Percentiles rank a stretch among this genome's conserved stretches.
phyloP scores from a whole-genome alignment of 257 asterid genomes.

The Solanum paucissectum region DNA sequence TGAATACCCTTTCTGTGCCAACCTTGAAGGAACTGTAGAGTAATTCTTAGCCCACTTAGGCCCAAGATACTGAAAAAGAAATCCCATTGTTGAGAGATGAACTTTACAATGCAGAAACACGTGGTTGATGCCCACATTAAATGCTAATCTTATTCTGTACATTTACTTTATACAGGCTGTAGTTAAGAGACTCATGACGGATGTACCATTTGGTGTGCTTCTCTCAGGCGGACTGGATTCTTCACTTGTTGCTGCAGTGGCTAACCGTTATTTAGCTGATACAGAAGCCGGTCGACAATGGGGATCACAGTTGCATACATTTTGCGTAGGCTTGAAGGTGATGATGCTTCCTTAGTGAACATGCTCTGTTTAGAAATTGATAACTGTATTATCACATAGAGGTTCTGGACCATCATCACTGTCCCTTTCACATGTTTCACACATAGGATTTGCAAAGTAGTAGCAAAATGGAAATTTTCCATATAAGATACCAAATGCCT shows the following conservation, averaged over 20 bases:
- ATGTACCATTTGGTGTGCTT: constrained; percentile 99
- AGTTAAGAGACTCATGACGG: constrained; percentile 90
- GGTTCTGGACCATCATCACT: background rate
- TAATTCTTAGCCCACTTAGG: background rate
- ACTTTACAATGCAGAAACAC: background rate
- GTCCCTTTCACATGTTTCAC: background rate
- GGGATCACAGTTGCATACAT: constrained; percentile 84
- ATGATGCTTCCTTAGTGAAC: background rate
- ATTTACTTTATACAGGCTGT: constrained; percentile 56
- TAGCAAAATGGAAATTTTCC: background rate
- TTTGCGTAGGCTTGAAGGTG: constrained; percentile 90
- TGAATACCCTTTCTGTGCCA: background rate
- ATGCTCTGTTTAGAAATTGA: background rate
- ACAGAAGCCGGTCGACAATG: constrained; percentile 66
- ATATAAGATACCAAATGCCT: background rate
- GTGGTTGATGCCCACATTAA: background rate
- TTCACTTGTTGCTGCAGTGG: constrained; percentile 97
- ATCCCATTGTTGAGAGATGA: background rate
- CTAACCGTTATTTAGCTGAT: constrained; percentile 75
- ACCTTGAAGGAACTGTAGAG: background rate
- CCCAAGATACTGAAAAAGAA: background rate
- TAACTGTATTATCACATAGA: background rate
- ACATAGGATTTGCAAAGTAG: background rate
- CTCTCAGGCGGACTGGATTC: constrained; percentile 98
- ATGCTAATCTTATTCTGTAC: constrained; percentile 8